Evolutionary conservation across 1,284 basidiomycete genomes (phyloP), one percentile per base, ranked within the genome.

Genomic region (Ustilago lituana): DNA sequence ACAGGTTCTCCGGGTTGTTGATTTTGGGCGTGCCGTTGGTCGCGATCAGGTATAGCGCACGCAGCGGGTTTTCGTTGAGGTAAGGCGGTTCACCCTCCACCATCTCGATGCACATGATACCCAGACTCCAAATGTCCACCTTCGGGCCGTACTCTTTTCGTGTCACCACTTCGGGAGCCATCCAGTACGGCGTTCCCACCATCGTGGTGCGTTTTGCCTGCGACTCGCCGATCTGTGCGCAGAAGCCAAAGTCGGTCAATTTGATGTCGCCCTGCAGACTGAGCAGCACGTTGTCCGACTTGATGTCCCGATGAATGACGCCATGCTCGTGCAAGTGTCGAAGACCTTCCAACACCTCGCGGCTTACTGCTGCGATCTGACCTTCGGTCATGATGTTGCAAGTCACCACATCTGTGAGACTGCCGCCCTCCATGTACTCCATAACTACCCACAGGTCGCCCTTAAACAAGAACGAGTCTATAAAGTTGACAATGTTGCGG

Each of bases 21-120:
- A 98, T 93, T 59, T 91, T 91, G 10, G 95, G 95, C 43, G 94
- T 98, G n/a, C 95, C 94, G 79, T 97, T 98, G 19, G 94, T 98
- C 5, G 94, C 94, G 78, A 98, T 98, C 47, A 98, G 87, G 83
- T 98, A 98, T 35, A 98, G 85, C 6, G 93, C 94, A 81, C 95
- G 91, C 41, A 98, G 85, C 2, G 94, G 94, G 84, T 96, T 96
- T 85, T 98, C 94, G 83, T 96, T 95, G 39, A 97, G 87, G 80
- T 98, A 98, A 26, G 95, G 95, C 2, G 95, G 96, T 84, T 98
- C 95, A 63, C 96, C 95, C 84, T 98, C 95, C 75, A 98, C 93
- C 95, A 98, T 98, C 86, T 98, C 94, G 71, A 98, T 98, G 22
- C 94, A 94, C 93, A 98, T 95, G 85, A 99, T 98, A 20, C 95